A percentile compares a stretch with the other conserved stretches of the same genome.
phyloP scores from a whole-genome alignment of 768 basidiomycete genomes.

The Amanita rubescens region DNA sequence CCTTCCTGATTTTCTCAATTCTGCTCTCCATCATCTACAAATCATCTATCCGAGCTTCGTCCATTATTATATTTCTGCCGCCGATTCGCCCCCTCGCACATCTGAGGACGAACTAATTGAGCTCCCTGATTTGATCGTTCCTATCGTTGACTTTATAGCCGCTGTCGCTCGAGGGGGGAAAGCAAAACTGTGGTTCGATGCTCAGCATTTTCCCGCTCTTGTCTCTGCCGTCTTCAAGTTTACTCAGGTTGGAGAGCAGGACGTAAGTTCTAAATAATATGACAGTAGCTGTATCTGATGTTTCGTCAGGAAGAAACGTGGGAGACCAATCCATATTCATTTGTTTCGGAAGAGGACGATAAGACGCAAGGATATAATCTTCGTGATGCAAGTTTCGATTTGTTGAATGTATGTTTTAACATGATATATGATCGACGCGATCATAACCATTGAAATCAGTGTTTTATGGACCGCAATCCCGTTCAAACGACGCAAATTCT shows the following conservation, averaged over 20 bases:
- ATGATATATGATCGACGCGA: background rate
- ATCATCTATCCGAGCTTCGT: slow-evolving; percentile 52
- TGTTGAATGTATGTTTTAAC: slow-evolving; percentile 52
- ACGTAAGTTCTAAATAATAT: slow-evolving; percentile 45
- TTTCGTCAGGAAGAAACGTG: slow-evolving; percentile 76
- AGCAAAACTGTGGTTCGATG: slow-evolving; percentile 56
- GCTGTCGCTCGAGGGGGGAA: slow-evolving; percentile 58
- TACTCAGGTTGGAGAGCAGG: slow-evolving; percentile 84
- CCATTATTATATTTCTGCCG: slow-evolving; percentile 51
- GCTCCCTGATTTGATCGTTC: slow-evolving; percentile 67
- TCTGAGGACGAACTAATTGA: slow-evolving; percentile 75
- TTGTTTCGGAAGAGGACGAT: slow-evolving; percentile 93
- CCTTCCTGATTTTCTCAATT: slow-evolving; percentile 50
- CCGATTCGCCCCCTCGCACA: slow-evolving; percentile 49
- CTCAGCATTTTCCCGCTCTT: slow-evolving; percentile 41
- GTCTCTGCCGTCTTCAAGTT: slow-evolving; percentile 56
- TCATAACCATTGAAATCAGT: slow-evolving; percentile 25
- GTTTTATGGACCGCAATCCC: slow-evolving; percentile 49
- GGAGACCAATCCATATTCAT: slow-evolving; percentile 84
- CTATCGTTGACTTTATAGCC: slow-evolving; percentile 76
- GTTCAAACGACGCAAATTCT: slow-evolving; percentile 44
- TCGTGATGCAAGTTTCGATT: slow-evolving; percentile 78
- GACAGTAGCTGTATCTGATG: slow-evolving; percentile 3
- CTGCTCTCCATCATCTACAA: slow-evolving; percentile 53
- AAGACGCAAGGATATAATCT: slow-evolving; percentile 78